phyloP scores from a whole-genome alignment of 176 grass and related monocot genomes.

The Oryza glaberrima region DNA sequence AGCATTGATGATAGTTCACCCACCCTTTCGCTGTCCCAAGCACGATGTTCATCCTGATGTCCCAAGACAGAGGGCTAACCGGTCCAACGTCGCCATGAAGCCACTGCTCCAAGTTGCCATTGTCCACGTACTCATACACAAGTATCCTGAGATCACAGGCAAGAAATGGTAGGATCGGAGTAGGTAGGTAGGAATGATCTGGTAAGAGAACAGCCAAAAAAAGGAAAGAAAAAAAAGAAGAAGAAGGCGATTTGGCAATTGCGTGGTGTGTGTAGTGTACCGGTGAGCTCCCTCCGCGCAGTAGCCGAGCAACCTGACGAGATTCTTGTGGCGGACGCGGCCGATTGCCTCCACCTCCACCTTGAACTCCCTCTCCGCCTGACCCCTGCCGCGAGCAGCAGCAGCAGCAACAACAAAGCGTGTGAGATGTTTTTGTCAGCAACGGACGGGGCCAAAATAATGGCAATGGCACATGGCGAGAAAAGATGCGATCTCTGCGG shows the following conservation, averaged over 20 bases:
- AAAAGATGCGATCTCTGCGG: not conserved
- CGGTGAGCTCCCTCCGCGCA: conserved; percentile 85
- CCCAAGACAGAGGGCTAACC: conserved; percentile 75
- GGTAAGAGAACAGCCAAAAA: not conserved
- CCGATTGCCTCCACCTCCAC: conserved; percentile 96
- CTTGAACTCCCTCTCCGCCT: conserved; percentile 88
- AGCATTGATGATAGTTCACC: not conserved
- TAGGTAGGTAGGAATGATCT: not conserved
- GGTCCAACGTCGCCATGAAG: conserved; percentile 72
- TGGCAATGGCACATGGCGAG: not conserved
- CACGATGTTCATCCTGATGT: conserved; percentile 77
- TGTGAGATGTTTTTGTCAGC: not conserved
- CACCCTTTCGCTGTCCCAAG: conserved; percentile 85
- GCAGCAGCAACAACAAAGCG: not conserved
- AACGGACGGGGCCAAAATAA: not conserved
- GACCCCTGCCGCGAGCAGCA: conserved; percentile 51
- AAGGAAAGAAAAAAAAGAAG: not conserved
- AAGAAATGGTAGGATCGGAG: conserved; percentile 6
- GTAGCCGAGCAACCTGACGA: conserved; percentile 77
- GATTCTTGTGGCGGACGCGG: conserved; percentile 88
- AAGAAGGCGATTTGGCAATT: not conserved
- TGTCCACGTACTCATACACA: conserved; percentile 89
- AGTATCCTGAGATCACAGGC: conserved; percentile 66
- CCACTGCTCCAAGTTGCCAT: conserved; percentile 93
- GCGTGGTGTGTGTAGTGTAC: conserved; percentile 20